Evolutionary conservation across 768 basidiomycete genomes (phyloP).

Genomic region (Serendipita sp.): DNA sequence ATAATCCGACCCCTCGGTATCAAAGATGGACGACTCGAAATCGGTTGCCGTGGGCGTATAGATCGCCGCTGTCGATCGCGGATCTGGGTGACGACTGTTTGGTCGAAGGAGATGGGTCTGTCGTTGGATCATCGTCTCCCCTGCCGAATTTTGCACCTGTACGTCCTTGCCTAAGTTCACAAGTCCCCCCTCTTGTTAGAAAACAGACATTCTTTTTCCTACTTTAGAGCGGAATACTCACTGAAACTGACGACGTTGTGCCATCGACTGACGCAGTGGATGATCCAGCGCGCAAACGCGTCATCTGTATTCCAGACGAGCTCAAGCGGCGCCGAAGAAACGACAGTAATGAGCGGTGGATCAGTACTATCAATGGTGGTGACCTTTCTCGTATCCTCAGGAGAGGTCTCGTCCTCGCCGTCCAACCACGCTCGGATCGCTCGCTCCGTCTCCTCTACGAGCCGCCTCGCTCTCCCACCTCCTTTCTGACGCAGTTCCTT

Average conservation of each 20-base stretch:
- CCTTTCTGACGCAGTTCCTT: conserved; percentile 39
- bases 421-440: conserved; percentile 49
- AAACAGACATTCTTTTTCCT: neutral
- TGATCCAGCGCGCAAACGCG: conserved; percentile 60
- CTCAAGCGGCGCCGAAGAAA: conserved; percentile 46
- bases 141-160: conserved; percentile 18
- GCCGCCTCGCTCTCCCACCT: conserved; percentile 40
- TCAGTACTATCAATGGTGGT: conserved; percentile 32
- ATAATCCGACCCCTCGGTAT: conserved; percentile 9
- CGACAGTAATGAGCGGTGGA: conserved; percentile 34
- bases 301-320: conserved; percentile 61
- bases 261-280: conserved; percentile 70
- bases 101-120: conserved; percentile 71
- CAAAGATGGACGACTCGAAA: conserved; percentile 27
- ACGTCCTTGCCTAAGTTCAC: conserved; percentile 17
- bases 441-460: conserved; percentile 50
- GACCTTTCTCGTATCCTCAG: conserved; percentile 22
- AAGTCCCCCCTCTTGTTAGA: too few species aligned
- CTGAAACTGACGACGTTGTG: conserved; percentile 71
- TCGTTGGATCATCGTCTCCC: conserved; percentile 27
- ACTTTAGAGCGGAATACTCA: conserved; percentile 21
- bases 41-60: conserved; percentile 66
- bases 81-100: conserved; percentile 47
- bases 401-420: conserved; percentile 39
- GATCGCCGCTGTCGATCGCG: conserved; percentile 24